phyloP scores from a whole-genome alignment of 176 grass and related monocot genomes.

The Carex littledalei region DNA sequence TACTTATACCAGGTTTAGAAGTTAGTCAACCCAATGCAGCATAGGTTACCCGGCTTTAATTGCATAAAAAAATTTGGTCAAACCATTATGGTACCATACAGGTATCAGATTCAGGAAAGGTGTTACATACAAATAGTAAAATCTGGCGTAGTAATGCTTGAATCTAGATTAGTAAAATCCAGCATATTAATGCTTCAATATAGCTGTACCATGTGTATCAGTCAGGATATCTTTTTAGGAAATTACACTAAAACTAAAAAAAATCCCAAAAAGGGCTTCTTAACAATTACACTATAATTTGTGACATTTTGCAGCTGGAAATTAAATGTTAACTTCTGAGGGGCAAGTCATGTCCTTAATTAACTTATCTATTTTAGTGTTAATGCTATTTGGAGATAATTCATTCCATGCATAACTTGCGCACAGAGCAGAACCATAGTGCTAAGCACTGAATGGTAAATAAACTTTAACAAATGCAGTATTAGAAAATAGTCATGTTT shows the following conservation, averaged over 20 bases:
- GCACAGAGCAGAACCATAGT: not conserved
- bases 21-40: not conserved
- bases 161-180: not conserved
- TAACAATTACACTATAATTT: not conserved
- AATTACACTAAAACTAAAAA: too few relatives aligned
- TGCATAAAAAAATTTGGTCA: not conserved
- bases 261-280: not conserved
- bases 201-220: not conserved
- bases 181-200: not conserved
- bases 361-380: not conserved
- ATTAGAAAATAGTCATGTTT: not conserved
- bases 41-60: not conserved
- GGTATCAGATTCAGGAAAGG: not conserved
- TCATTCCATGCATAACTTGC: not conserved
- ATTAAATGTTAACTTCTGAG: not conserved
- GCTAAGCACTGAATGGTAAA: not conserved
- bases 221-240: not conserved
- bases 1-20: constrained; percentile 16
- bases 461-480: not conserved
- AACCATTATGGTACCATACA: not conserved
- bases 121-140: not conserved
- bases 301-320: not conserved
- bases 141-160: not conserved
- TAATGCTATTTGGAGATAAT: not conserved
- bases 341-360: not conserved